These are phyloP conservation scores for Dioscorea cayenensis DNA, from an alignment of 116 monocot genomes.

Conservation along the genomic window DNA sequence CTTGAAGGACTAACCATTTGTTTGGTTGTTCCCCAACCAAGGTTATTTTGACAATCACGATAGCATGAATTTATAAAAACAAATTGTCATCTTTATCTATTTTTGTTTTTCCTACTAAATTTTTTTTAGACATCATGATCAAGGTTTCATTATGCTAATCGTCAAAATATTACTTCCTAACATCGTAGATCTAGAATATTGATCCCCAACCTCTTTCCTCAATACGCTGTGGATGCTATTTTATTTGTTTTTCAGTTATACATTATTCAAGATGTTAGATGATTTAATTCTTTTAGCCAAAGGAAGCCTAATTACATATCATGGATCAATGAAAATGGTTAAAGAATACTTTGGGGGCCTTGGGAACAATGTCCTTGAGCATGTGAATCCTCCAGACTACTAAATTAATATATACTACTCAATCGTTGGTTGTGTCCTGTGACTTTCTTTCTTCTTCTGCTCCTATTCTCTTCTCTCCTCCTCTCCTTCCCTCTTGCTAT, in stretches of 20 bases:
- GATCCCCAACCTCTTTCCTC: too few relatives aligned
- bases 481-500: too few relatives aligned
- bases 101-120: neutral
- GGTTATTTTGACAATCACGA: conserved; percentile 37
- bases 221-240: too few relatives aligned
- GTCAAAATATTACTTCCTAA: neutral
- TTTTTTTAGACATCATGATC: neutral
- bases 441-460: too few relatives aligned
- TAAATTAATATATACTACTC: conserved; percentile 98
- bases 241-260: conserved; percentile 51
- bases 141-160: neutral
- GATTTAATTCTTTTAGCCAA: conserved; percentile 98
- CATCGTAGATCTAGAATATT: neutral
- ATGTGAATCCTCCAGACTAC: conserved; percentile 96
- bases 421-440: too few relatives aligned
- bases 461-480: too few relatives aligned
- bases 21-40: conserved; percentile 98
- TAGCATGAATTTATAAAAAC: neutral
- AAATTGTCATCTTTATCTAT: neutral
- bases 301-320: conserved; percentile 88
- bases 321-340: conserved; percentile 85
- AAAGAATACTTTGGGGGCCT: conserved; percentile 93
- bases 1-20: conserved; percentile 93
- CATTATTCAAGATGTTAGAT: conserved; percentile 92
- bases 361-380: conserved; percentile 91